A percentile compares a stretch with the other conserved stretches of the same genome.
phyloP scores from a whole-genome alignment of 345 rosid species.

The Eucalyptus rudis region DNA sequence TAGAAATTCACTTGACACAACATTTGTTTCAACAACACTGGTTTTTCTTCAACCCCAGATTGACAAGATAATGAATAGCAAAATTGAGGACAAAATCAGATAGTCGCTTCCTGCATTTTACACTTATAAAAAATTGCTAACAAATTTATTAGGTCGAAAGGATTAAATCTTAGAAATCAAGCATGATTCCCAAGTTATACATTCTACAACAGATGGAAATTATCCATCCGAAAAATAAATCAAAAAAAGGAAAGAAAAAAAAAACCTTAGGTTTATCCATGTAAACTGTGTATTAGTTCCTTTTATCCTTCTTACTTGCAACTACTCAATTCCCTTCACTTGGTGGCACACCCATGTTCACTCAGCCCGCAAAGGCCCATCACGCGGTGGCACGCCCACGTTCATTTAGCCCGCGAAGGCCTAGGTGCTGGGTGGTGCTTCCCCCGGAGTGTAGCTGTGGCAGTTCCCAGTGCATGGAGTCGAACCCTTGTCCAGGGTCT shows the following conservation, averaged over 20 bases:
- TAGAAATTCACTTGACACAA: not conserved
- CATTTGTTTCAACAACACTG: not conserved
- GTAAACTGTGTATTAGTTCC: not conserved
- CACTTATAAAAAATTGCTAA: not conserved
- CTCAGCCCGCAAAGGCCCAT: too few species aligned
- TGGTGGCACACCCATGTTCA: not conserved
- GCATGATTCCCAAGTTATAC: not conserved
- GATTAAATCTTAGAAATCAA: not conserved
- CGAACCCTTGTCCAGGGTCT: not conserved
- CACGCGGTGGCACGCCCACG: not conserved
- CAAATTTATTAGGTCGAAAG: not conserved
- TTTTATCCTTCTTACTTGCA: not conserved
- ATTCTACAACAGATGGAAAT: not conserved
- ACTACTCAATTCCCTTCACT: not conserved
- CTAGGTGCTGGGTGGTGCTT: not conserved
- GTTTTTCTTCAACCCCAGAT: not conserved
- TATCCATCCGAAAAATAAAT: not conserved
- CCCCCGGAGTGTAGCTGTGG: not conserved
- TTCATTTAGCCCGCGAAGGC: not conserved
- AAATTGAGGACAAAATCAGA: not conserved
- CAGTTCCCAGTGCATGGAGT: not conserved
- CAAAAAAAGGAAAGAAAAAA: accelerated
- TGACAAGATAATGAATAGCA: not conserved
- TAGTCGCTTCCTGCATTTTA: accelerated
- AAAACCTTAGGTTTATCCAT: not conserved